Evolutionary conservation across 176 grass and related monocot genomes (phyloP).

Genomic region (Aechmea fasciata): DNA sequence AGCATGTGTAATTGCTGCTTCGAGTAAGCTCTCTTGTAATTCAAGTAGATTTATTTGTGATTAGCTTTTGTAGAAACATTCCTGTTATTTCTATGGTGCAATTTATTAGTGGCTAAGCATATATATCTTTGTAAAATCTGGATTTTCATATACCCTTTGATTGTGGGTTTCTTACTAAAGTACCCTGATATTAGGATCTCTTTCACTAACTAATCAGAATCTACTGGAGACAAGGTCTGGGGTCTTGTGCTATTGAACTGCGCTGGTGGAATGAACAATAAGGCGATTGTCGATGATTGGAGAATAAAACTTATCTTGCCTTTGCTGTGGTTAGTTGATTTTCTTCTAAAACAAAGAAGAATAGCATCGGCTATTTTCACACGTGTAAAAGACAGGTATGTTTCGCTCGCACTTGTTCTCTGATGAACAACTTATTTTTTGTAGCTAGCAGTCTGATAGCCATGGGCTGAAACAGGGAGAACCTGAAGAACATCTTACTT

Average conservation of each 20-base stretch:
- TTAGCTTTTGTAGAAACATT: not conserved
- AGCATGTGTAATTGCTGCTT: slow-evolving; percentile 84
- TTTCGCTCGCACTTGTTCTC: not conserved
- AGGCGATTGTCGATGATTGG: slow-evolving; percentile 94
- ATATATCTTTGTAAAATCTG: not conserved
- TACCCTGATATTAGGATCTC: not conserved
- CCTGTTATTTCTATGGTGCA: not conserved
- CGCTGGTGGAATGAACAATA: slow-evolving; percentile 94
- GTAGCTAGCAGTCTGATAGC: not conserved
- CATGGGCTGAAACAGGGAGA: slow-evolving; percentile 23
- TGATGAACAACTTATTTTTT: not conserved
- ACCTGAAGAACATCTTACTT: slow-evolving; percentile 41
- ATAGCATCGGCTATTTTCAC: slow-evolving; percentile 69
- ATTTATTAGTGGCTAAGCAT: not conserved
- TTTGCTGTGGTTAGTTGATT: slow-evolving; percentile 74
- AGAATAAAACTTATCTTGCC: slow-evolving; percentile 77
- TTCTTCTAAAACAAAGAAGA: slow-evolving; percentile 58
- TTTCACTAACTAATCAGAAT: slow-evolving; percentile 32
- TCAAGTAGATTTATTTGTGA: not conserved
- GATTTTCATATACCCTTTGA: too few species aligned
- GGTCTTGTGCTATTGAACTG: slow-evolving; percentile 87
- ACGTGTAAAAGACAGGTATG: slow-evolving; percentile 59
- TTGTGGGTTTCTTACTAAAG: too few species aligned
- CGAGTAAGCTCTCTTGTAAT: slow-evolving; percentile 33
- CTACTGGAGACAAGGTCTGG: slow-evolving; percentile 39